Evolutionary conservation across 352 stramenopile species (phyloP), one percentile per base, ranked within the genome.

Genomic region (Globisporangium cylindrosporum): DNA sequence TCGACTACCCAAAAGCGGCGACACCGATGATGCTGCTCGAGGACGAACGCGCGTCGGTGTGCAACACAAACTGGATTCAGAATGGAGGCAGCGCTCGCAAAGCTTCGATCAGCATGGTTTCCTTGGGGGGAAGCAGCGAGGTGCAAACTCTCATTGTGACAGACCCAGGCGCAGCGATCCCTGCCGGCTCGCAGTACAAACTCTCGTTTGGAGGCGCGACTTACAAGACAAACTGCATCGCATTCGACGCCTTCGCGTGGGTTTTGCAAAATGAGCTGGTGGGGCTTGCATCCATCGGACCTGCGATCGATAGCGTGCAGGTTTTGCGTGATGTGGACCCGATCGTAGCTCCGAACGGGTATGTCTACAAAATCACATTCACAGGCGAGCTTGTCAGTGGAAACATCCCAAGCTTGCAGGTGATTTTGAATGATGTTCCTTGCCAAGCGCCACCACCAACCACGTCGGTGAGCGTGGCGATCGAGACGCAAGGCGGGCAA

Each of bases 361-460:
- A 69, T 48, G 73, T 92, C 14, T 89, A 86, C 66, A 70, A 72
- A 8, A 77, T 94, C 63, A 92, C 88, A 20, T 95, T 95, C 71
- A 64, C 89, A 1, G 82, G 83, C 0, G 71, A 92, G 2, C 38
- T 69, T 15, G 82, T 91, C 0, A 85, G 73, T 0, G 88, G 88
- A 1, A 78, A 90, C 48, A 22, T 94, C 1, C 73, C 74, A 1
- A 55, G 71, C 8, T 54, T 92, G 9, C 38, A 64, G 55, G 14
- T 24, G n/a, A 41, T 62, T 38, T 8, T 53, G 56, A 43, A 20
- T 34, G 77, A 80, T 9, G 70, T 64, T 34, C 14, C 59, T 4
- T 68, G 64, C 15, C 78, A 72, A 25, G 53, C 46, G 9, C 62
- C 67, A 38, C 63, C 66, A 51, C 56, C 14, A 1, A 73, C 80